A percentile compares a stretch with the other conserved stretches of the same genome.
These are phyloP conservation scores for Acanthamoeba castellanii DNA, from an alignment of 208 protist species.

Conservation along the genomic window DNA sequence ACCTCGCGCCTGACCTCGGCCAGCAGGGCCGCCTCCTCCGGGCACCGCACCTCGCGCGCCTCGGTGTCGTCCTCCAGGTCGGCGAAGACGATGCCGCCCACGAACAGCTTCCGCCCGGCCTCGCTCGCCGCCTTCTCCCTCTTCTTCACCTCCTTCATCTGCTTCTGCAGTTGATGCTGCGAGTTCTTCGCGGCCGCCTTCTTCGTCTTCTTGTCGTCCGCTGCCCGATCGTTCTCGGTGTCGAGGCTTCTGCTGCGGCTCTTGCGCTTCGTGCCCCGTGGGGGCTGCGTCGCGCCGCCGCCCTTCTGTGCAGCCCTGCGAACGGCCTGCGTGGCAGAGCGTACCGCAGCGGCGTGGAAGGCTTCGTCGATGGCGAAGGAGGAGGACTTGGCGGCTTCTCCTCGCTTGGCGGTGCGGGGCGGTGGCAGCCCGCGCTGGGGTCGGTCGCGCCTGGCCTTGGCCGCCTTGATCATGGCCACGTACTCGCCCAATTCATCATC, in stretches of 20 bases:
- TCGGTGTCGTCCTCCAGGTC: neutral
- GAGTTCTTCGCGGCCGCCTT: neutral
- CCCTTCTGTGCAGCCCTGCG: neutral
- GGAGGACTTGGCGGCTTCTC: too few species aligned
- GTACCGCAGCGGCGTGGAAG: neutral
- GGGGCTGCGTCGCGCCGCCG: neutral
- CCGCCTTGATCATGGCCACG: neutral
- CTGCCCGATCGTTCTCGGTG: neutral
- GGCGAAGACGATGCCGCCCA: constrained; percentile 11
- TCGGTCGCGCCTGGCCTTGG: too few species aligned
- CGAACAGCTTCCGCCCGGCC: constrained; percentile 36
- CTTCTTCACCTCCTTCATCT: neutral
- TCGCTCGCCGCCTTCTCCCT: neutral
- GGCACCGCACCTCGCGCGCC: neutral
- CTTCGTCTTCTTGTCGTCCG: neutral
- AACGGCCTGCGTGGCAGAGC: neutral
- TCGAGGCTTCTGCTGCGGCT: neutral
- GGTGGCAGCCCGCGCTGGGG: neutral
- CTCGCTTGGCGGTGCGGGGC: neutral
- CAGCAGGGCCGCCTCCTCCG: neutral
- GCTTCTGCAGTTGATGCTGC: neutral
- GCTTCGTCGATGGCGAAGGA: neutral
- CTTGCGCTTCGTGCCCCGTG: neutral
- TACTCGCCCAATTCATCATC: neutral
- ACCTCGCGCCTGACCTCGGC: neutral